Percentiles rank a stretch among this genome's conserved stretches.
Evolutionary conservation across 371 early-diverging fungal genomes (phyloP).

Genomic region (Lichtheimia ornata): DNA sequence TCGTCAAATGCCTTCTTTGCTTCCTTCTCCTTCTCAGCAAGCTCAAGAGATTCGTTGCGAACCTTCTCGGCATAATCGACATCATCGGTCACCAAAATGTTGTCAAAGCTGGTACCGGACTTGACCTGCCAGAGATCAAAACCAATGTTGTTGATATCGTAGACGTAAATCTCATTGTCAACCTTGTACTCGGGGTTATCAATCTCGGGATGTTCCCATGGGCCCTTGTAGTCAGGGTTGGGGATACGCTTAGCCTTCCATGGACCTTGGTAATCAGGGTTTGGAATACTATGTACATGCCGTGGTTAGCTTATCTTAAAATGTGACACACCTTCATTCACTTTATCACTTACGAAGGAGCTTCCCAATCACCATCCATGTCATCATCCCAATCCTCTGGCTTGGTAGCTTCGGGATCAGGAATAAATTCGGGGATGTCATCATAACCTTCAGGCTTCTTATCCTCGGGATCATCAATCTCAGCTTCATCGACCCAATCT

Average conservation of each 20-base stretch:
- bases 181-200: conserved; percentile 92
- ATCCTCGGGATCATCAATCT: conserved; percentile 86
- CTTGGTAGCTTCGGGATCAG: conserved; percentile 86
- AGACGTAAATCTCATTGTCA: conserved; percentile 79
- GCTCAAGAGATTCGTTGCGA: conserved; percentile 64
- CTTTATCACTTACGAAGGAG: conserved; percentile 57
- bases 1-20: conserved; percentile 47
- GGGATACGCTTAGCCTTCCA: conserved; percentile 82
- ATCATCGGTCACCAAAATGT: conserved; percentile 80
- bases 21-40: conserved; percentile 57
- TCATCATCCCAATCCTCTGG: conserved; percentile 95
- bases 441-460: conserved; percentile 89
- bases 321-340: not conserved
- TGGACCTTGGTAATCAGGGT: conserved; percentile 88
- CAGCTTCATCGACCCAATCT: conserved; percentile 92
- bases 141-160: conserved; percentile 83
- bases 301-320: not conserved
- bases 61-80: conserved; percentile 70
- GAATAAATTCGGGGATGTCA: conserved; percentile 75
- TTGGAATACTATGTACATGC: conserved; percentile 78
- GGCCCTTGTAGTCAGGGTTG: conserved; percentile 96
- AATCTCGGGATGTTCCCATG: conserved; percentile 89
- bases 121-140: conserved; percentile 98
- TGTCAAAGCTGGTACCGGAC: conserved; percentile 90
- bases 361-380: conserved; percentile 88